Evolutionary conservation across 2,329 filamentous ascomycete genomes (phyloP).

Genomic region (Trichothecium roseum): DNA sequence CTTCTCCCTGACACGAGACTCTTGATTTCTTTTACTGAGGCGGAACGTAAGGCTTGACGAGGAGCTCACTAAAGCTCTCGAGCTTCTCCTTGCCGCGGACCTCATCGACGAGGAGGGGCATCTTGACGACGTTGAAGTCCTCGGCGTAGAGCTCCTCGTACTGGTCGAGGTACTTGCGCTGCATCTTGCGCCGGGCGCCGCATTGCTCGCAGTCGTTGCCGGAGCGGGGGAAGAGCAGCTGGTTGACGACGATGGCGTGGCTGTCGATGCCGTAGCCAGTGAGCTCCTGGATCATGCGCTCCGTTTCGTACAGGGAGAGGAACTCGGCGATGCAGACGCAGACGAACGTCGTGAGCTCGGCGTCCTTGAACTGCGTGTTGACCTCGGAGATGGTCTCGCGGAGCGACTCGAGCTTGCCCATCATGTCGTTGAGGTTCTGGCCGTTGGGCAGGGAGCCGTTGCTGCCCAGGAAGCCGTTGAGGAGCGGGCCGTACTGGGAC

Average conservation of each 20-base stretch:
- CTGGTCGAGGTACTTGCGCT: constrained; percentile 98
- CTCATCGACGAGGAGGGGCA: constrained; percentile 92
- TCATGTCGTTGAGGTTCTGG: constrained; percentile 84
- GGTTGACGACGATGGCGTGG: constrained; percentile 95
- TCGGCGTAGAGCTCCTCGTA: constrained; percentile 98
- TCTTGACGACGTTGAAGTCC: constrained; percentile 92
- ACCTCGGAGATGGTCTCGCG: constrained; percentile 91
- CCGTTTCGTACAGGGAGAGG: constrained; percentile 91
- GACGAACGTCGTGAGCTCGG: constrained; percentile 90
- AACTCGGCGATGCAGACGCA: constrained; percentile 99
- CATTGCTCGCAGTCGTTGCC: constrained; percentile 89
- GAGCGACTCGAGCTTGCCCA: constrained; percentile 88
- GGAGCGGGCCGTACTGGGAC: constrained; percentile 86
- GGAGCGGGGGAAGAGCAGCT: constrained; percentile 83
- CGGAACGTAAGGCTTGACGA: constrained; percentile 65
- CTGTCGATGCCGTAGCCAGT: constrained; percentile 91
- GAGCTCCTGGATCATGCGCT: constrained; percentile 98
- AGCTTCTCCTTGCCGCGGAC: constrained; percentile 90
- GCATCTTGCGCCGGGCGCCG: constrained; percentile 91
- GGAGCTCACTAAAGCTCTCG: constrained; percentile 81
- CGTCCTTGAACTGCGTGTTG: constrained; percentile 96
- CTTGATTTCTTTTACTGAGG: too few species aligned
- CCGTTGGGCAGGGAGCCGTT: constrained; percentile 72
- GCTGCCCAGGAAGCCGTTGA: constrained; percentile 83
- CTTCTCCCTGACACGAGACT: too few species aligned